Evolutionary conservation across 2,329 filamentous ascomycete genomes (phyloP), one percentile per base, ranked within the genome.

Genomic region (Arthroderma sp.): DNA sequence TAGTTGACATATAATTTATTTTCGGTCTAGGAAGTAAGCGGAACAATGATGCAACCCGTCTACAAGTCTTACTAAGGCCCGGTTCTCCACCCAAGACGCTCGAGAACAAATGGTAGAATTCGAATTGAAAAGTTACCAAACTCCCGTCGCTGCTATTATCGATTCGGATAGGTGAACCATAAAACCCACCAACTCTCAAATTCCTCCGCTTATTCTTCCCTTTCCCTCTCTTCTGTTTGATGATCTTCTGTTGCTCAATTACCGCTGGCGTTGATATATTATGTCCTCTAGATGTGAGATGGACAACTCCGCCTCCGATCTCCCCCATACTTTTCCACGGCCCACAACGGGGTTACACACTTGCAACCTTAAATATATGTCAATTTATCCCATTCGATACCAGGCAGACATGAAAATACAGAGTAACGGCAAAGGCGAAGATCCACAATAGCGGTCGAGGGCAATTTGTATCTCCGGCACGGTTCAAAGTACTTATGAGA

Each of bases 341-440:
- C 47, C 47, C 47, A 51, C 47, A 51, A n/a, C 47, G 47, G 47
- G 47, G 25, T 19, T n/a, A 51, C 47, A 51, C 47, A 31, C 47
- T 51, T 23, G 47, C 47, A 51, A 51, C 47, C 47, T 51, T 31
- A 51, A 51, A 28, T 19, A 2, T 3, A 47, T 25, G 21, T 47
- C 21, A 23, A 23, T 47, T 25, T 25, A 28, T 47, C 11, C 25
- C 19, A 15, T 47, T 25, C 23, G 21, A 25, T 47, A 9, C 41
- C 19, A 25, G 21, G 21, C 19, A 47, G 11, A 19, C 4, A 3
- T 23, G 41, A 21, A 47, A 47, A 47, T 19, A 47, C 41, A 47
- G 41, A 47, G 41, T 25, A 47, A 47, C 19, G 41, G 21, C 11
- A 28, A 47, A 47, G 41, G 13, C 7, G 41, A 47, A 21, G 41